A percentile compares a stretch with the other conserved stretches of the same genome.
Evolutionary conservation across 257 asterid genomes (phyloP).

Genomic region (Catharanthus roseus): DNA sequence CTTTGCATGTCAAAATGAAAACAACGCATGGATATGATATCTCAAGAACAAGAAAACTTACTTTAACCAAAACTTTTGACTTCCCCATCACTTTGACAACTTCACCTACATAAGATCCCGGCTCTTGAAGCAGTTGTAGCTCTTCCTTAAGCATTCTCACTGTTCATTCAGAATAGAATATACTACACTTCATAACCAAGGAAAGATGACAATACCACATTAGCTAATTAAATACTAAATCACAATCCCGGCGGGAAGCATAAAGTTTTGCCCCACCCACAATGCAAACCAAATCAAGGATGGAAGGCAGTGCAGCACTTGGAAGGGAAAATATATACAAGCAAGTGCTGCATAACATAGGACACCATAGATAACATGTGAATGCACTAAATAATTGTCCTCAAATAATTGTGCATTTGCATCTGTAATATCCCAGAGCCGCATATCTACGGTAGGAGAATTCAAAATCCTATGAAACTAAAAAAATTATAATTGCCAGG

Average conservation of each 20-base stretch:
- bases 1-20: not conserved
- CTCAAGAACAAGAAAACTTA: conserved; percentile 22
- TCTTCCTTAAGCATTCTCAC: conserved; percentile 89
- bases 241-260: too few relatives aligned
- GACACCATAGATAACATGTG: too few relatives aligned
- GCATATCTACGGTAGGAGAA: not conserved
- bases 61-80: conserved; percentile 91
- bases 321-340: not conserved
- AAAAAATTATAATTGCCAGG: not conserved
- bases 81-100: conserved; percentile 97
- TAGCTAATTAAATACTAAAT: not conserved
- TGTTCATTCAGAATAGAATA: conserved; percentile 15
- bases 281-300: too few relatives aligned
- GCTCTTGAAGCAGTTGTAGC: conserved; percentile 85
- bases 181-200: not conserved
- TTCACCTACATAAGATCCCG: conserved; percentile 96
- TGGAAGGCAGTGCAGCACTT: not conserved
- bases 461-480: too few relatives aligned
- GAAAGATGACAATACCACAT: not conserved
- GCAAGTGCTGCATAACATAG: not conserved
- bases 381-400: too few relatives aligned
- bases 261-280: too few relatives aligned
- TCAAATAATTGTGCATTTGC: too few relatives aligned
- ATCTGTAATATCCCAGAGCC: not conserved
- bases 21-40: not conserved